These are phyloP conservation scores for Irpex rosettiformis DNA, from an alignment of 1,284 basidiomycete species.

Conservation along the genomic window DNA sequence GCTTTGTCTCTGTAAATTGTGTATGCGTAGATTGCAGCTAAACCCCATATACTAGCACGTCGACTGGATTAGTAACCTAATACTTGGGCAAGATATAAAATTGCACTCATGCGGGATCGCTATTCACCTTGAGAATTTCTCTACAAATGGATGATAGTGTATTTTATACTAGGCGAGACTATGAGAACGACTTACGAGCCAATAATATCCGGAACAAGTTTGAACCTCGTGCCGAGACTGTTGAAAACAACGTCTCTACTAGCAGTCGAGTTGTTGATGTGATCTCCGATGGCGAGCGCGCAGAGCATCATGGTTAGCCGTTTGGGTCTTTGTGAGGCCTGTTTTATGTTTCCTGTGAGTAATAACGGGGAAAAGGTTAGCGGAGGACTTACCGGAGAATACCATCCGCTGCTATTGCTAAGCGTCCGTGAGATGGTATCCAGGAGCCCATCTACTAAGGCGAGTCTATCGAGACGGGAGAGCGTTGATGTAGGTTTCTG, in stretches of 20 bases:
- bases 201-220: neutral
- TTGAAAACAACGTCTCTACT: neutral
- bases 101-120: neutral
- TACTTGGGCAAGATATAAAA: too few relatives aligned
- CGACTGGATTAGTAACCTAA: neutral
- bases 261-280: neutral
- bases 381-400: neutral
- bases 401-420: neutral
- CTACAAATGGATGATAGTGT: too few relatives aligned
- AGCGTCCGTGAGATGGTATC: neutral
- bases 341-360: neutral
- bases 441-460: neutral
- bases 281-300: neutral
- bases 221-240: neutral
- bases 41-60: neutral
- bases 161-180: neutral
- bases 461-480: neutral
- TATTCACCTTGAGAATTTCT: neutral
- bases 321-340: neutral
- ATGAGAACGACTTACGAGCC: neutral
- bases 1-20: neutral
- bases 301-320: neutral
- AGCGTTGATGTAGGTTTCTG: neutral
- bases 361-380: too few relatives aligned
- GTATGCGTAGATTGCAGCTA: constrained; percentile 4